A percentile compares a stretch with the other conserved stretches of the same genome.
phyloP scores from a whole-genome alignment of 148 eudicot species.

The Amaranthus hypochondriacus region DNA sequence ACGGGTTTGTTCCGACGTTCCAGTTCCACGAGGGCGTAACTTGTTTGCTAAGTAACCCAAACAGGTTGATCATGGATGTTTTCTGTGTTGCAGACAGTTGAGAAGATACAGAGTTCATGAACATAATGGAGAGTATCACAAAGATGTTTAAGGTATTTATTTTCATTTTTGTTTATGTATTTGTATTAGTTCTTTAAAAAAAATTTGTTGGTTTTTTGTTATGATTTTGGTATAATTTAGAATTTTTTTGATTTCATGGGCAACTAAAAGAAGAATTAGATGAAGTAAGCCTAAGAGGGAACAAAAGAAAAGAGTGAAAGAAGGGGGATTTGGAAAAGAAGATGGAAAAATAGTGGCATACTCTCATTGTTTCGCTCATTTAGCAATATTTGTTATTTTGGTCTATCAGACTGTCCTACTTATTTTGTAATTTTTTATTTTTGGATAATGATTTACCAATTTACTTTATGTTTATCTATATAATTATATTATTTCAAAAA shows the following conservation, averaged over 20 bases:
- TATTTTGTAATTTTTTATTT: no score
- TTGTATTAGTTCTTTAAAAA: background rate
- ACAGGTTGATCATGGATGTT: slow-evolving; percentile 43
- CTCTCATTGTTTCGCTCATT: no score
- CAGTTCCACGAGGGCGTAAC: slow-evolving; percentile 28
- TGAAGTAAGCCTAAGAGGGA: background rate
- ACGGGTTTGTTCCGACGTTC: slow-evolving; percentile 41
- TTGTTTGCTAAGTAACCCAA: slow-evolving; percentile 30
- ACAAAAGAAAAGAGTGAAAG: background rate
- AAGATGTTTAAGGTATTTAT: background rate
- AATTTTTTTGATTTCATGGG: background rate
- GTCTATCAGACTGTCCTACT: no score
- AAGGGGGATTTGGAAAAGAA: background rate
- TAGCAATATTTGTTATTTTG: no score
- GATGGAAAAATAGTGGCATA: background rate
- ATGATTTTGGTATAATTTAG: background rate
- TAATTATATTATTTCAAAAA: no score
- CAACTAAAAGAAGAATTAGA: background rate
- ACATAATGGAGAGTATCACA: slow-evolving; percentile 20
- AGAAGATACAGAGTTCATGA: slow-evolving; percentile 27
- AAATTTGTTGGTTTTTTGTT: background rate
- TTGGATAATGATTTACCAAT: no score
- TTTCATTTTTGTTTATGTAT: slow-evolving; percentile 4
- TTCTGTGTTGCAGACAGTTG: slow-evolving; percentile 40
- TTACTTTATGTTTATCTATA: no score